phyloP scores from a whole-genome alignment of 192 early-diverging fungal genomes.

The Backusella mclennaniae region DNA sequence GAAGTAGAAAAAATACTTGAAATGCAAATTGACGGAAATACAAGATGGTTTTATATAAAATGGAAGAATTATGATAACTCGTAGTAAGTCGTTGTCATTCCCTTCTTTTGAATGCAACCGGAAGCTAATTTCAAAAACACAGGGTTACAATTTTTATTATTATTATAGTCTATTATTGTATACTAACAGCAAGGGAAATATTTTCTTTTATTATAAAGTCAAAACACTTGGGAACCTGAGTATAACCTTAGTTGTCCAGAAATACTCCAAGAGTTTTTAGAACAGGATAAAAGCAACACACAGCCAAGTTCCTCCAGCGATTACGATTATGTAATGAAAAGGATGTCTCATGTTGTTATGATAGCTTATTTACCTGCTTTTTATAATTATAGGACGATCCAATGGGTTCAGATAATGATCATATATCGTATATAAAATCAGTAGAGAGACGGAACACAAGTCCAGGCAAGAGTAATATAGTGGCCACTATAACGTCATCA shows the following conservation, averaged over 20 bases:
- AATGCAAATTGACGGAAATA: background rate
- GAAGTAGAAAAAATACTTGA: conserved; percentile 3
- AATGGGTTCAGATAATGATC: background rate
- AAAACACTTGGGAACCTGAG: conserved; percentile 14
- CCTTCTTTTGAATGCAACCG: background rate
- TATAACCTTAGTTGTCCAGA: conserved; percentile 1
- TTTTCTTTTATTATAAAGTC: background rate
- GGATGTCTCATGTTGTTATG: background rate
- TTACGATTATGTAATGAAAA: background rate
- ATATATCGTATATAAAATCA: background rate
- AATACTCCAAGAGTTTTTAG: background rate
- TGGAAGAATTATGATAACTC: conserved; percentile 7
- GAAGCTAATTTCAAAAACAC: background rate
- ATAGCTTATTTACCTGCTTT: background rate
- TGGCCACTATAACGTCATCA: background rate
- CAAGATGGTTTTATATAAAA: conserved; percentile 4
- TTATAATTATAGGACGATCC: background rate
- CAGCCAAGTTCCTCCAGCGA: background rate
- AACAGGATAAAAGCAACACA: background rate
- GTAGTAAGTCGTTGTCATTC: conserved; percentile 1
- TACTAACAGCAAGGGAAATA: background rate
- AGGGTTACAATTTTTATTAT: background rate
- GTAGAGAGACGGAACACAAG: background rate
- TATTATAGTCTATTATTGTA: background rate
- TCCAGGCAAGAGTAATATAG: background rate